Evolutionary conservation across 2,329 filamentous ascomycete species (phyloP).

Genomic region (Colletotrichum caudatum): DNA sequence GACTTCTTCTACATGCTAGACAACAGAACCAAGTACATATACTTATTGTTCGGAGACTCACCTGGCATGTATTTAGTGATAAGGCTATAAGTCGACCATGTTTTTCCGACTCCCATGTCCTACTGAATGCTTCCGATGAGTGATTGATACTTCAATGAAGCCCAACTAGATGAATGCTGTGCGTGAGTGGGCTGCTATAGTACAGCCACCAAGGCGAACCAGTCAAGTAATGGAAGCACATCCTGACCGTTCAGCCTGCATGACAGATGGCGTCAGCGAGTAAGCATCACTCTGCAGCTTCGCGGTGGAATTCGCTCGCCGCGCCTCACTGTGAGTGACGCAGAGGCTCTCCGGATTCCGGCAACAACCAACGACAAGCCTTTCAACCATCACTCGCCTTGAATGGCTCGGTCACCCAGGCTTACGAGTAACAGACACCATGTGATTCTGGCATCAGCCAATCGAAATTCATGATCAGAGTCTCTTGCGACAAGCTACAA

Average conservation of each 20-base stretch:
- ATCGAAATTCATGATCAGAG: background rate
- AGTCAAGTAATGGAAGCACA: background rate
- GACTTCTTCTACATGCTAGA: background rate
- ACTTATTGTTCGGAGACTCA: background rate
- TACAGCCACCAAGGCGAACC: background rate
- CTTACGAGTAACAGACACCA: background rate
- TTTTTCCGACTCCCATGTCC: background rate
- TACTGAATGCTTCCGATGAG: background rate
- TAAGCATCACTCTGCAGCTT: background rate
- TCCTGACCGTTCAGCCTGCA: background rate
- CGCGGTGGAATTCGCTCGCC: background rate
- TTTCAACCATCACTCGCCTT: background rate
- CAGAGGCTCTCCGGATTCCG: background rate
- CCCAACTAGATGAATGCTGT: background rate
- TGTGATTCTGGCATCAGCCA: constrained; percentile 1
- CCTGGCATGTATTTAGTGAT: background rate
- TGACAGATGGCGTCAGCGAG: background rate
- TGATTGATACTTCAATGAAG: background rate
- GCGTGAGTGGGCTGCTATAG: background rate
- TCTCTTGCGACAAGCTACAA: background rate
- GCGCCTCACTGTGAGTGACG: too few relatives aligned
- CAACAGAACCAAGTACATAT: background rate
- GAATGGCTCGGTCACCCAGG: too few relatives aligned
- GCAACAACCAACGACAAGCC: background rate
- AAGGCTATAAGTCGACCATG: background rate